Evolutionary conservation across 1,284 basidiomycete genomes (phyloP), one percentile per base, ranked within the genome.

Genomic region (Dichomitus squalens): DNA sequence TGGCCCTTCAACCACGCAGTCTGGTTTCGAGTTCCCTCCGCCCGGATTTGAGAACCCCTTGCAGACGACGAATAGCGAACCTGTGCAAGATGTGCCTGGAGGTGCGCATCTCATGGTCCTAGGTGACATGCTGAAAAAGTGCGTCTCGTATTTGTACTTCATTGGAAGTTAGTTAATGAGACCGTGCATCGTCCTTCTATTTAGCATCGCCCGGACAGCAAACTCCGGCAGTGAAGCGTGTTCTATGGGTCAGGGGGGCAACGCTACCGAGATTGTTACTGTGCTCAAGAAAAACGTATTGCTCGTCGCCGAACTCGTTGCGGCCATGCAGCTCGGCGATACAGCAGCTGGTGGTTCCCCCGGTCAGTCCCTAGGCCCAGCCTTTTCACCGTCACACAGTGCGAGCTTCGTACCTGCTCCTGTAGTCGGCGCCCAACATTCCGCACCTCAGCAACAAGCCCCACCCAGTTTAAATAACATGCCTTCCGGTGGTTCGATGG

Each of bases 131-230:
- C 69, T 78, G 60, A 73, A 71, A 67, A 72, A 70, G 76, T 76
- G 63, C 68, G 73, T 67, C 18, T 20, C 27, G 51, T 31, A 41
- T 57, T 43, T 52, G 47, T 51, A 49, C 64, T 68, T 66, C 64
- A 60, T 47, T 55, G 49, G 52, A 58, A 53, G 43, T 25, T 54
- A 38, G 49, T 51, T 58, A 55, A 51, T 38, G 41, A 53, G 49
- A 40, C 57, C 56, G 46, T 57, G 49, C 49, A 20, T 59, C 43
- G 41, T 25, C 41, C 44, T 33, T 55, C 44, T 52, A 35, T 62
- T 11, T 55, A 82, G 81, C 66, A 82, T 83, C 55, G 78, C 79
- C 34, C 74, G 76, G 21, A 76, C 78, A 2, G 80, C 81, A 21
- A 75, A 74, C 55, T 79, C 77, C 16, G 80, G 80, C 8, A 78